These are phyloP conservation scores for Tylopilus felleus DNA, from an alignment of 768 basidiomycete genomes.

Conservation along the genomic window DNA sequence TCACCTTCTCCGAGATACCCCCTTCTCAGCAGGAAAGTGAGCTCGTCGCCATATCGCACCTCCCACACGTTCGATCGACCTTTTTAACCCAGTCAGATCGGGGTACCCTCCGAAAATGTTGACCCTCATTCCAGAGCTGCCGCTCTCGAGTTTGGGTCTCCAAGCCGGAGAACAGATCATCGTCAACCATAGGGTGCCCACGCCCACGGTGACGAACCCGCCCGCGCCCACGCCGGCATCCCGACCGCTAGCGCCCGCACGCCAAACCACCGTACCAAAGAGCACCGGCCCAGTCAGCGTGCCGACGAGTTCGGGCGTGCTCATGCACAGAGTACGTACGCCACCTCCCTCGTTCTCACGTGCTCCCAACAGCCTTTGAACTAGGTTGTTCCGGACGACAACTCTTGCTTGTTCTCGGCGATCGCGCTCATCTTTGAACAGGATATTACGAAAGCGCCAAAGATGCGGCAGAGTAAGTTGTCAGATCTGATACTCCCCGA, in stretches of 20 bases:
- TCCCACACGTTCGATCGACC: neutral
- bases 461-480: slow-evolving; percentile 68
- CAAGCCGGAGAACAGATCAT: slow-evolving; percentile 83
- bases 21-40: slow-evolving; percentile 76
- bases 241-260: slow-evolving; percentile 14
- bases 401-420: slow-evolving; percentile 90
- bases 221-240: slow-evolving; percentile 10
- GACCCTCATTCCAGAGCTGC: slow-evolving; percentile 68
- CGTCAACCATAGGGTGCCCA: slow-evolving; percentile 46
- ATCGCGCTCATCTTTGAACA: slow-evolving; percentile 85
- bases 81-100: slow-evolving; percentile 53
- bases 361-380: neutral
- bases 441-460: slow-evolving; percentile 62
- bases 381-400: slow-evolving; percentile 93
- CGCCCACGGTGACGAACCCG: slow-evolving; percentile 9
- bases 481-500: neutral
- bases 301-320: slow-evolving; percentile 56
- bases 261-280: slow-evolving; percentile 13
- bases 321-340: slow-evolving; percentile 64
- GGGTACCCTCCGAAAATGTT: slow-evolving; percentile 84
- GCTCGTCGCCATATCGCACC: slow-evolving; percentile 26
- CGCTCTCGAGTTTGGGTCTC: slow-evolving; percentile 74
- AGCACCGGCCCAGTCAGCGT: slow-evolving; percentile 53
- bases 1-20: slow-evolving; percentile 60
- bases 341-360: neutral